Evolutionary conservation across 2,329 filamentous ascomycete species (phyloP), one percentile per base, ranked within the genome.

Genomic region (Neodidymelliopsis sp.): DNA sequence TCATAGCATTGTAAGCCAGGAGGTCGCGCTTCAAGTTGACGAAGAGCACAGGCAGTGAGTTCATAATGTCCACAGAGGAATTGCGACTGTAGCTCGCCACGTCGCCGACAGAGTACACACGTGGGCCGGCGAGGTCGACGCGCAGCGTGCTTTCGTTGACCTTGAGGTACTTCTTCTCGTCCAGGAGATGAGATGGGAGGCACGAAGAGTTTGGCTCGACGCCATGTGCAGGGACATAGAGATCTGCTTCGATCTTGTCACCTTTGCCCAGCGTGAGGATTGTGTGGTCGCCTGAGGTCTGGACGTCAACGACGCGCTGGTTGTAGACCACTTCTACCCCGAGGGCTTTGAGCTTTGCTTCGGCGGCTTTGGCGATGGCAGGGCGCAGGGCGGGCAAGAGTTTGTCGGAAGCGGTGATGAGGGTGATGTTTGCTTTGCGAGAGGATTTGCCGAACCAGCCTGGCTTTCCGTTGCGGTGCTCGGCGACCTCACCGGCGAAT

Each of bases 211-310:
- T 84, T 0, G 81, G 81, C 6, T 67, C 60, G 10, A 77, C 77
- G 20, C 82, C 82, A 11, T 75, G 75, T 0, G 79, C 79, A 3
- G 77, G 75, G 45, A 85, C 77, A 60, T 80, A 84, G 18, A 82
- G 53, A 56, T 84, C 82, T 2, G 77, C 74, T 1, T 72, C 71
- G 28, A 81, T 56, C 2, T 66, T 73, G 34, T 76, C 70, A 30
- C 81, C 81, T 48, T 80, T 77, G 51, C 54, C 46, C 11, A 73
- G 57, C 0, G 53, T 58, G 37, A 71, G 15, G 18, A 81, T 59
- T 4, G 74, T 72, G 50, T 75, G 79, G 20, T 71, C 75, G 24
- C 73, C 69, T 2, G 65, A 54, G 7, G 59, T 53, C 6, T 46
- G 29, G 7, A 39, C 36, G 15, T 59, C 61, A 15, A 66, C 59